Conservation (phyloP, 257 asterid species). For the Parsonsia alboflavescens region DNA sequence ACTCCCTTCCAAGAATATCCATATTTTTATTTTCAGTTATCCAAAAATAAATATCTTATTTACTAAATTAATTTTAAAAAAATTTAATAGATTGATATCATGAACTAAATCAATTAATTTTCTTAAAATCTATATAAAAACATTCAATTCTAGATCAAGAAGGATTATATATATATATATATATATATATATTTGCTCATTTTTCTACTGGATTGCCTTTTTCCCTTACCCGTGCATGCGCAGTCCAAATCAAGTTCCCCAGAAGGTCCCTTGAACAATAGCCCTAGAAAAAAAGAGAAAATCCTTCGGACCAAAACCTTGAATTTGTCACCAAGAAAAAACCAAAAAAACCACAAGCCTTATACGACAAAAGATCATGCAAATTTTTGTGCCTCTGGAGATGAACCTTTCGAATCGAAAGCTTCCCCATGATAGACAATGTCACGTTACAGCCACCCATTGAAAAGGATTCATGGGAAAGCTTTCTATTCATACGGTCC, state of each 20-base stretch:
- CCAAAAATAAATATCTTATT: no score
- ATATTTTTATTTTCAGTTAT: no score
- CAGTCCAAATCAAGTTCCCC: constrained; percentile 20
- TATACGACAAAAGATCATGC: neutral
- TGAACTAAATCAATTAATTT: no score
- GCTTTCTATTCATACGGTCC: neutral
- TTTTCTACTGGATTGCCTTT: constrained; percentile 20
- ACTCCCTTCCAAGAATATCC: no score
- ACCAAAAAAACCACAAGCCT: neutral
- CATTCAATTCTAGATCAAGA: no score
- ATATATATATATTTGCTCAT: no score
- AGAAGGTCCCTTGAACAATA: neutral
- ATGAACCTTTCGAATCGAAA: neutral
- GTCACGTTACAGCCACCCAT: constrained; percentile 13
- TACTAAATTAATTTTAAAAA: no score
- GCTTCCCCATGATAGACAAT: no score
- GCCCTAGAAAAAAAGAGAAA: no score
- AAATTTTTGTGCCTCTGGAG: neutral
- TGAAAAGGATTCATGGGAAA: neutral
- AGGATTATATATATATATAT: no score
- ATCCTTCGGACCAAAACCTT: neutral
- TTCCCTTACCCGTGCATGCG: neutral
- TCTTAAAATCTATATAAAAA: no score
- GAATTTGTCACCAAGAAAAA: neutral
- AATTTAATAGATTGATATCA: no score